Base-by-base conservation (phyloP, 257 asterid species). In the Nemophila menziesii region DNA sequence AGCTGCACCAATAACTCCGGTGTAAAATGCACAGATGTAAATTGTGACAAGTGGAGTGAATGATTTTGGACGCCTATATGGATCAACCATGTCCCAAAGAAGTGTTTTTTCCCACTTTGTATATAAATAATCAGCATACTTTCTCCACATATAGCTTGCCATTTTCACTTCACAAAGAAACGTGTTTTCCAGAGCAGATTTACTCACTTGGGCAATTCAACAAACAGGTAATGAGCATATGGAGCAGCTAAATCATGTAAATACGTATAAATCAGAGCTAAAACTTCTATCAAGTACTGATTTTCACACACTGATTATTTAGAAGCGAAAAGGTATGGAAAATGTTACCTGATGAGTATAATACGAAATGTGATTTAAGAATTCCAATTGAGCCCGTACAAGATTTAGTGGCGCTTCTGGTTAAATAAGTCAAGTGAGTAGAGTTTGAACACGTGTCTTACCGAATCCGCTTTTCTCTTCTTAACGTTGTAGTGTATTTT, bases 41-140 rank as follows among this genome's bases (percentile, higher is more conserved):
- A 78, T 62, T 15, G 79, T 65, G 48, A 87, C 83, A 10, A 87
- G 62, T 4, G 97, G 93, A 17, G 83, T 73, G 65, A 87, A 87
- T 1, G 95, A 67, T 49, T 68, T 80, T 22, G 97, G 97, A 6
- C 90, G 79, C 54, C 73, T 73, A 60, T 77, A 87, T 3, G 83
- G 93, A 49, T 83, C 95, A 37, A 80, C 69, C 95, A 80, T 83
- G 67, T 87, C 92, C 97, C 97, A 87, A 0, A 87, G 74, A 54
- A 83, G 61, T 8, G 79, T 80, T 62, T 66, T 87, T 60, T 83
- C 84, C 92, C 95, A 78, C 56, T 73, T 87, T 19, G 70, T 62
- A 55, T 70, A 63, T 56, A 83, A 61, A 69, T 83, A 62, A 61
- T 87, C 93, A 0, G 89, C 86, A 48, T 83, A 87, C 65, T 84